Conservation (phyloP, 1,284 basidiomycete genomes). For the Ustilago crameri region DNA sequence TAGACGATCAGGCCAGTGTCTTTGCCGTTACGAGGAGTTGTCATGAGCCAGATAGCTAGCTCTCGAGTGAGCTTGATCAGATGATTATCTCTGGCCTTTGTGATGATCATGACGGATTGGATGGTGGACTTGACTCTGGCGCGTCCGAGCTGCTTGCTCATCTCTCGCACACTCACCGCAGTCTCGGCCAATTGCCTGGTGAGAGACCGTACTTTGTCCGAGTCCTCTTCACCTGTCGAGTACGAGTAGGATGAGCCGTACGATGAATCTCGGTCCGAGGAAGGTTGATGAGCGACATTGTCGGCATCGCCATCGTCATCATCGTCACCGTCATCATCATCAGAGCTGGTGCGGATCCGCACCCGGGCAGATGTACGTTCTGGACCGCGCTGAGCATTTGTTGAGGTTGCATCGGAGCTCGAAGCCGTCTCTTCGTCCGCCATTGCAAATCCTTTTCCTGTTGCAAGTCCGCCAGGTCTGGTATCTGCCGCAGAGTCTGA, state of each 20-base stretch:
- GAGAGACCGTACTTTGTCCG: conserved; percentile 74
- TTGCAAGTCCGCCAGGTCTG: conserved; percentile 1
- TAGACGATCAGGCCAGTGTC: conserved; percentile 72
- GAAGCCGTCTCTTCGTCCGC: conserved; percentile 17
- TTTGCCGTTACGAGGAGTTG: conserved; percentile 48
- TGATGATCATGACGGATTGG: conserved; percentile 93
- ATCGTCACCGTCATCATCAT: conserved; percentile 41
- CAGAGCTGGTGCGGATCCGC: conserved; percentile 32
- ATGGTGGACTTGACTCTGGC: conserved; percentile 91
- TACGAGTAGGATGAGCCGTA: conserved; percentile 43
- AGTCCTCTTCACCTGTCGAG: conserved; percentile 74
- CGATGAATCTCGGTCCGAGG: conserved; percentile 27
- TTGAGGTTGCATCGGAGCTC: conserved; percentile 25
- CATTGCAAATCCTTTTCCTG: neutral
- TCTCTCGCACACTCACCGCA: conserved; percentile 94
- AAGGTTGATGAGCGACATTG: conserved; percentile 28
- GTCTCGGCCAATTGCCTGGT: conserved; percentile 96
- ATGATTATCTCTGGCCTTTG: conserved; percentile 96
- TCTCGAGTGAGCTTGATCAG: conserved; percentile 94
- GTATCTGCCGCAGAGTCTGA: neutral
- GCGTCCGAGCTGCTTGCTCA: conserved; percentile 97
- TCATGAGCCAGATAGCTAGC: conserved; percentile 74
- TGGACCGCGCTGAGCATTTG: neutral
- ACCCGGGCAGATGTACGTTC: conserved; percentile 28
- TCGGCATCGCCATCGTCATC: conserved; percentile 38